Percentiles rank a stretch among this genome's conserved stretches.
These are phyloP conservation scores for Leucogyrophana mollusca DNA, from an alignment of 768 basidiomycete species.

Conservation along the genomic window DNA sequence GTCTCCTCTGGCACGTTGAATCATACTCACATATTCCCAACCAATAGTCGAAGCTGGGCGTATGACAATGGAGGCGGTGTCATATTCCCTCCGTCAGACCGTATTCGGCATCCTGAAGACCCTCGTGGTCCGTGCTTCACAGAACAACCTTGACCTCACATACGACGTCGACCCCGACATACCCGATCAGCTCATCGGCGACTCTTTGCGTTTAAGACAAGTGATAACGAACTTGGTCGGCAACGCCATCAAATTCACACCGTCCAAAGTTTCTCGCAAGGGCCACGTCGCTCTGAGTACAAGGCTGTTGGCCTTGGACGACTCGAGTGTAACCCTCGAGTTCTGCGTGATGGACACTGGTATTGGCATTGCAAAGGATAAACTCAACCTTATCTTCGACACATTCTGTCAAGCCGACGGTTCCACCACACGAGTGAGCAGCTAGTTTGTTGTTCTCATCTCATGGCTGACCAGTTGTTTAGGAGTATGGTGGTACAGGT, in stretches of 20 bases:
- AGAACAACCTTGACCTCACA: slow-evolving; percentile 93
- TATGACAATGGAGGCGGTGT: slow-evolving; percentile 99
- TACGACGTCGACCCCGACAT: slow-evolving; percentile 96
- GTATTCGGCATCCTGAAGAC: slow-evolving; percentile 98
- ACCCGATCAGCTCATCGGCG: slow-evolving; percentile 95
- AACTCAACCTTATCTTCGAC: slow-evolving; percentile 97
- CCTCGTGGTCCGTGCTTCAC: slow-evolving; percentile 93
- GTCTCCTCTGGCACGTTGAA: not conserved
- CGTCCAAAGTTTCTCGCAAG: slow-evolving; percentile 70
- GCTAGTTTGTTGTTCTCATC: slow-evolving; percentile 5
- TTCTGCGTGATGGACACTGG: slow-evolving; percentile 98
- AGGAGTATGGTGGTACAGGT: slow-evolving; percentile 98
- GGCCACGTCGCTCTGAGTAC: slow-evolving; percentile 92
- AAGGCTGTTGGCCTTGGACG: slow-evolving; percentile 73
- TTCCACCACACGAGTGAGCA: slow-evolving; percentile 85
- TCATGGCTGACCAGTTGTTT: slow-evolving; percentile 11
- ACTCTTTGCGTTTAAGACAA: slow-evolving; percentile 90
- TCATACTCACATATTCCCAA: slow-evolving; percentile 9
- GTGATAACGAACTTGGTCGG: slow-evolving; percentile 95
- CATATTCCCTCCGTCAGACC: slow-evolving; percentile 94
- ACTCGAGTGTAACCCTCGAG: slow-evolving; percentile 85
- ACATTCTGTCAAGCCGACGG: slow-evolving; percentile 99
- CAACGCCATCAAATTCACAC: slow-evolving; percentile 97
- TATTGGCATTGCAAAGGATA: slow-evolving; percentile 98
- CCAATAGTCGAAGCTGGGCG: slow-evolving; percentile 91